Evolutionary conservation across 305 asterid genomes (phyloP).

Genomic region (Fraxinus dipetala): DNA sequence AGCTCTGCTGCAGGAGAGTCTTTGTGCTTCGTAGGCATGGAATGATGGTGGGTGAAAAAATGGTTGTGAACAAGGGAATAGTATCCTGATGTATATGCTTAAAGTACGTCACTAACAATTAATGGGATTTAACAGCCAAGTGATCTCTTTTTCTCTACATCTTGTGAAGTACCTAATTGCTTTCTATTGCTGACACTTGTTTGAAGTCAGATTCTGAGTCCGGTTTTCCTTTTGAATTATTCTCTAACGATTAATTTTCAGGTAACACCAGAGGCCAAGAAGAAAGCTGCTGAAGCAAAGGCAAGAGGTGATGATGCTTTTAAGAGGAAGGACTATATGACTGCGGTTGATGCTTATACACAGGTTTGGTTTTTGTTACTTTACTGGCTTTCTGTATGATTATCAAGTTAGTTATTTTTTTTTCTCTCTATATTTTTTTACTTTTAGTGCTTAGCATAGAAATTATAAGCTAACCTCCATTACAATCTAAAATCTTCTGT

Average conservation of each 20-base stretch:
- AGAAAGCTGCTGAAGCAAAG: slow-evolving; percentile 81
- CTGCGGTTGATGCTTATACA: slow-evolving; percentile 81
- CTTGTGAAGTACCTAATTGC: background rate
- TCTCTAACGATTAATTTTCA: slow-evolving; percentile 17
- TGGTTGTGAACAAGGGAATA: background rate
- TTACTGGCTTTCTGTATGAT: background rate
- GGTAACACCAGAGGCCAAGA: slow-evolving; percentile 81
- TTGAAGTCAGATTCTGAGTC: background rate
- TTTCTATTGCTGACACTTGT: background rate
- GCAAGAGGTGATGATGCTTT: slow-evolving; percentile 77
- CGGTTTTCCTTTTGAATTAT: background rate
- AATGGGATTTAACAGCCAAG: background rate
- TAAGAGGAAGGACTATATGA: slow-evolving; percentile 56
- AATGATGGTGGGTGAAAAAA: background rate
- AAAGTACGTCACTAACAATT: background rate
- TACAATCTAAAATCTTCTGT: background rate
- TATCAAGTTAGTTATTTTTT: background rate
- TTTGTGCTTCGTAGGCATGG: background rate
- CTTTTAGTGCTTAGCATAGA: background rate
- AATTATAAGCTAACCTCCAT: background rate
- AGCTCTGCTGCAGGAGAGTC: background rate
- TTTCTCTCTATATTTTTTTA: background rate
- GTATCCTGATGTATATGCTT: background rate
- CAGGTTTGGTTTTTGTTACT: slow-evolving; percentile 47
- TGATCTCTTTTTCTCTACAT: background rate